A percentile compares a stretch with the other conserved stretches of the same genome.
Conservation (phyloP, 805 yeast genomes). For the Candida multigemmis region DNA sequence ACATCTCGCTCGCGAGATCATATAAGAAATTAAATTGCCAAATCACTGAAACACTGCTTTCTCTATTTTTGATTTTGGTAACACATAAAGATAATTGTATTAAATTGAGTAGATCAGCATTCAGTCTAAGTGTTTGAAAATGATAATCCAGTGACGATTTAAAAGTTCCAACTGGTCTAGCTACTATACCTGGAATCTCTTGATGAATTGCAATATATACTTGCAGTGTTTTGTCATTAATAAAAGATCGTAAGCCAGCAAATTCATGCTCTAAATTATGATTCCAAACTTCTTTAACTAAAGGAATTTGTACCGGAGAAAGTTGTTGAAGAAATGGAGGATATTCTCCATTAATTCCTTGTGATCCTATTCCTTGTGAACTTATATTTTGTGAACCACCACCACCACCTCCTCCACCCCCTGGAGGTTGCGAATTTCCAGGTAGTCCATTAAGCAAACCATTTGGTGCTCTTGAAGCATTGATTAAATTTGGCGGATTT, state of each 20-base stretch:
- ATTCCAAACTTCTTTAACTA: slow-evolving; percentile 67
- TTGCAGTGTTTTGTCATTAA: slow-evolving; percentile 37
- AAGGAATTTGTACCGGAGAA: slow-evolving; percentile 32
- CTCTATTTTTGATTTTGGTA: slow-evolving; percentile 25
- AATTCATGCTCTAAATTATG: slow-evolving; percentile 63
- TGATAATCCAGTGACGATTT: slow-evolving; percentile 87
- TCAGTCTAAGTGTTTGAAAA: slow-evolving; percentile 88
- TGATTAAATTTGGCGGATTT: too few species aligned
- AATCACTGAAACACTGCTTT: slow-evolving; percentile 66
- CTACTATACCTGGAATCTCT: slow-evolving; percentile 93
- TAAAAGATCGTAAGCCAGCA: slow-evolving; percentile 47
- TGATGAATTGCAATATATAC: slow-evolving; percentile 67
- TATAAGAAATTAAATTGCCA: slow-evolving; percentile 95
- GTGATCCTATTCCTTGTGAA: too few species aligned
- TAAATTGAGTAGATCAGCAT: slow-evolving; percentile 77
- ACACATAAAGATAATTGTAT: slow-evolving; percentile 58
- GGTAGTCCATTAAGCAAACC: slow-evolving; percentile 28
- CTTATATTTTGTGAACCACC: slow-evolving; percentile 7
- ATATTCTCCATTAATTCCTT: too few species aligned
- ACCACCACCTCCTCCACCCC: slow-evolving; percentile 6
- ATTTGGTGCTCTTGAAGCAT: too few species aligned
- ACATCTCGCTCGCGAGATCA: slow-evolving; percentile 74
- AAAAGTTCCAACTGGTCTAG: slow-evolving; percentile 92
- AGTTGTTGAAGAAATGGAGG: slow-evolving; percentile 10
- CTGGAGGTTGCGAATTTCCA: slow-evolving; percentile 8